phyloP scores from a whole-genome alignment of 2,329 filamentous ascomycete species.

The Trichoderma polysporum region DNA sequence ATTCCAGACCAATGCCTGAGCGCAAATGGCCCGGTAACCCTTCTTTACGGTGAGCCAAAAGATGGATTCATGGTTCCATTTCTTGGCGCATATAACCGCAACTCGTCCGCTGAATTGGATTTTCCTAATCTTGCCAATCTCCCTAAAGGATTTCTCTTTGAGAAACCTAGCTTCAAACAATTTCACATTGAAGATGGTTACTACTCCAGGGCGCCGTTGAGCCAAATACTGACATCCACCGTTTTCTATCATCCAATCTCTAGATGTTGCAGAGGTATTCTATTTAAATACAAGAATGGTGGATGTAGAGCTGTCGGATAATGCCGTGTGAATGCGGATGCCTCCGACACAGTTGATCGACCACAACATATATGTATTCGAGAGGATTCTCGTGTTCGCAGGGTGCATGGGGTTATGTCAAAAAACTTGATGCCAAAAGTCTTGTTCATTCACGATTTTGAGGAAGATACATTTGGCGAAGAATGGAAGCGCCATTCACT shows the following conservation, averaged over 20 bases:
- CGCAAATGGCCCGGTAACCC: not conserved
- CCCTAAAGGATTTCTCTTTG: not conserved
- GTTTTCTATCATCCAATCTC: not conserved
- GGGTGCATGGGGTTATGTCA: too few species aligned
- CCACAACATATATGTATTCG: not conserved
- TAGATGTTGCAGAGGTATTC: not conserved
- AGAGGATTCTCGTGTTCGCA: too few species aligned
- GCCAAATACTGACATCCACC: not conserved
- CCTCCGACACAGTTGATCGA: not conserved
- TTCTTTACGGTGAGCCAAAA: not conserved
- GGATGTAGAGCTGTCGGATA: not conserved
- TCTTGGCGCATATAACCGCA: not conserved
- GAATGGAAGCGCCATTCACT: not conserved
- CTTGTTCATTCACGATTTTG: not conserved
- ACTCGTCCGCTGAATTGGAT: too few species aligned
- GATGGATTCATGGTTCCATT: not conserved
- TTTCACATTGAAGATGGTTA: not conserved
- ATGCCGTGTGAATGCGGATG: not conserved
- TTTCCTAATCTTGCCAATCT: not conserved
- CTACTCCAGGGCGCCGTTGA: not conserved
- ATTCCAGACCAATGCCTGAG: not conserved
- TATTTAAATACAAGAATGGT: not conserved
- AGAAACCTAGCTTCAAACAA: not conserved
- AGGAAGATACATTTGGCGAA: not conserved
- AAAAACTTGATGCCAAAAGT: too few species aligned